Evolutionary conservation across 2,329 filamentous ascomycete species (phyloP).

Genomic region (Coleophoma eucalyptorum): DNA sequence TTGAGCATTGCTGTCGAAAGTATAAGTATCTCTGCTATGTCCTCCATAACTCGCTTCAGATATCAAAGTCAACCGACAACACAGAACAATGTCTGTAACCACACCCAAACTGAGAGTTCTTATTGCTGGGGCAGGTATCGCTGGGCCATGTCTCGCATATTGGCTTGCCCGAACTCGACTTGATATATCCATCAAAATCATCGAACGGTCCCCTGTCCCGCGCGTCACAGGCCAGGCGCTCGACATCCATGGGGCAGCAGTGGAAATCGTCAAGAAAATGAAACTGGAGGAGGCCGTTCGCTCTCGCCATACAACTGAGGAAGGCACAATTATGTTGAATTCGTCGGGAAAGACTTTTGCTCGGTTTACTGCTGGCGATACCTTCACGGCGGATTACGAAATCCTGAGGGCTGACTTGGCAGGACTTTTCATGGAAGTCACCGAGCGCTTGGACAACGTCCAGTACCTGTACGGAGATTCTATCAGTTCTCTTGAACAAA

Average conservation of each 20-base stretch:
- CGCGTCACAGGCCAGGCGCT: conserved; percentile 46
- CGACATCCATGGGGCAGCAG: conserved; percentile 46
- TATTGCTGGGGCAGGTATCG: conserved; percentile 28
- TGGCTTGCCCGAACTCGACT: conserved; percentile 39
- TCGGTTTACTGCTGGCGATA: conserved; percentile 31
- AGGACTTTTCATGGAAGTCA: conserved; percentile 30
- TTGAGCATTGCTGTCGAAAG: neutral
- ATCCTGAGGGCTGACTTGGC: conserved; percentile 38
- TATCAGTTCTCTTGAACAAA: neutral
- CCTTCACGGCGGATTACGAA: conserved; percentile 37
- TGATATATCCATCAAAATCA: conserved; percentile 26
- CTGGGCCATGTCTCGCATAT: conserved; percentile 40
- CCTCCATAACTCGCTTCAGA: neutral
- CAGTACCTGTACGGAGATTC: neutral
- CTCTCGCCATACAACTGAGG: conserved; percentile 36
- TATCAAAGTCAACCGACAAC: neutral
- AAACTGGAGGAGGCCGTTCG: conserved; percentile 40
- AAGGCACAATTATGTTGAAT: conserved; percentile 39
- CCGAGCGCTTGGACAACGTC: conserved; percentile 2
- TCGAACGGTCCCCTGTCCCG: conserved; percentile 35
- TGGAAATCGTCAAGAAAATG: conserved; percentile 46
- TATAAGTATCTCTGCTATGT: neutral
- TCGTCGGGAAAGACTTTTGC: conserved; percentile 29
- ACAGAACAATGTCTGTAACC: neutral
- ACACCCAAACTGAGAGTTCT: conserved; percentile 22